Evolutionary conservation across 495 filamentous ascomycete species (phyloP), one percentile per base, ranked within the genome.

Genomic region (Hypoxylon lienhwacheense): DNA sequence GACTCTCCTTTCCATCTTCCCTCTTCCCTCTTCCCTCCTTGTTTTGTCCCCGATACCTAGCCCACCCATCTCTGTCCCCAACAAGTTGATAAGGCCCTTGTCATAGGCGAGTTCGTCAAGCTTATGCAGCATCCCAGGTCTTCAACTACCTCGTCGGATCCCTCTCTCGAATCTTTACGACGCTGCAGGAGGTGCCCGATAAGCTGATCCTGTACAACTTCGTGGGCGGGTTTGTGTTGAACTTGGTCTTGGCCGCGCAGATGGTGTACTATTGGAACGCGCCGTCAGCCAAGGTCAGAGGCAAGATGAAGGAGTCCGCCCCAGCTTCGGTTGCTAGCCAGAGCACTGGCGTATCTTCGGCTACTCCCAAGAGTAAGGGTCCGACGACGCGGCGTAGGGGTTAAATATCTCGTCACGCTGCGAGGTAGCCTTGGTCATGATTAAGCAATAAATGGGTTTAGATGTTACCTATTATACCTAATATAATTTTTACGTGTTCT

Each of bases 201-300:
- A 88, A 88, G 69, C 77, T 97, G 47, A 97, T 98, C 59, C 81
- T 98, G 11, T 96, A 92, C 68, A 87, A 90, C 16, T 97, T 93
- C 77, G 69, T 97, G 35, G 89, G 88, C 1, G 95, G 88, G 16
- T 96, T 95, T 67, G 72, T 78, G 22, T 82, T 98, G 59, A 98
- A 98, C 73, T 72, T 85, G 54, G 79, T 98, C 47, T 74, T 97
- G 48, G 93, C 90, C 2, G 73, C 74, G 36, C 93, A 98, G 77
- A 96, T 97, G 90, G 68, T 92, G 7, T 96, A 90, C 72, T 97
- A 97, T 75, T 98, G 93, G 93, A 96, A 96, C 63, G 79, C 77
- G 51, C 78, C 83, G 15, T 77, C 80, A 50, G 82, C 72, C 49
- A 79, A 67, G 72, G 77, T 58, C 7, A 69, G 73, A 59, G 74